A percentile compares a stretch with the other conserved stretches of the same genome.
Evolutionary conservation across 192 early-diverging fungal genomes (phyloP).

Genomic region (Mortierella antarctica): DNA sequence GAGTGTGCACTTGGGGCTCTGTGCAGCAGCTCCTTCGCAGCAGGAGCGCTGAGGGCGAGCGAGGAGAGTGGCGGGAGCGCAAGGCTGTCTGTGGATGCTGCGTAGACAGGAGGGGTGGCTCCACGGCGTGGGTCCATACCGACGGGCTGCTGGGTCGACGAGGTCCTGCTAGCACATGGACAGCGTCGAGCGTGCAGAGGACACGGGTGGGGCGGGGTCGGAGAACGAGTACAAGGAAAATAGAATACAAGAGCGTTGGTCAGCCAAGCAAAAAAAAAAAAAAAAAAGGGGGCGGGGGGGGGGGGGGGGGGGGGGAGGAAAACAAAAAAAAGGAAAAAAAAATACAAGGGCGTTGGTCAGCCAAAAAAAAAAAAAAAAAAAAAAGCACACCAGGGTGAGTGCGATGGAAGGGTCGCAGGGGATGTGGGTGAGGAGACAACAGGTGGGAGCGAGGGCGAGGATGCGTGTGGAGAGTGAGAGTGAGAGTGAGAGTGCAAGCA

Average conservation of each 20-base stretch:
- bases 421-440: not conserved
- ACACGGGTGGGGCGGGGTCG: not conserved
- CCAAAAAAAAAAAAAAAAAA: not conserved
- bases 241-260: not conserved
- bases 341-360: not conserved
- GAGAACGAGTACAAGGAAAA: not conserved
- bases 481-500: not conserved
- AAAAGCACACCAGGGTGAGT: not conserved
- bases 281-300: not conserved
- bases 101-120: not conserved
- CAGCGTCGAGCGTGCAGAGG: not conserved
- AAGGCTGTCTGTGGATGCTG: not conserved
- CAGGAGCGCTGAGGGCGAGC: not conserved
- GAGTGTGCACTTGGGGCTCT: constrained; percentile 5
- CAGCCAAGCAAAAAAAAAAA: not conserved
- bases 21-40: constrained; percentile 7
- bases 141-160: not conserved
- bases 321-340: not conserved
- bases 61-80: not conserved
- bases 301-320: not conserved
- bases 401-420: not conserved
- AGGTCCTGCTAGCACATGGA: not conserved
- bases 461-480: too few species aligned
- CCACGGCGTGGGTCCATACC: constrained; percentile 10
- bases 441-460: not conserved